These are phyloP conservation scores for Wickerhamomyces tratensis DNA, from an alignment of 805 yeast species.

Conservation along the genomic window DNA sequence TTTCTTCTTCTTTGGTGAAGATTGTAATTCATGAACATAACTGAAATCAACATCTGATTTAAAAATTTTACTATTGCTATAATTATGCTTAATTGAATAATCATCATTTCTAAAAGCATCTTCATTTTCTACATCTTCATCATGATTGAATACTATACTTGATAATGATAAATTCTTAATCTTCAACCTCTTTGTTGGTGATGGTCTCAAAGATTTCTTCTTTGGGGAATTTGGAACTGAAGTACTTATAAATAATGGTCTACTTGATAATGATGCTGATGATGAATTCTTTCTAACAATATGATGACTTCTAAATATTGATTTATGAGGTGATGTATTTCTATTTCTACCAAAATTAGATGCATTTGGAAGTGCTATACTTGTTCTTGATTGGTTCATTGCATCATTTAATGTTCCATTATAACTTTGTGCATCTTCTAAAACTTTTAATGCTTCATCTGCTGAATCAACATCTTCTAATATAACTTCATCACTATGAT, in stretches of 20 bases:
- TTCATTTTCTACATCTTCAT: slow-evolving; percentile 3
- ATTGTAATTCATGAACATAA: slow-evolving; percentile 17
- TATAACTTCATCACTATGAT: no score
- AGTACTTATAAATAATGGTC: slow-evolving; percentile 2
- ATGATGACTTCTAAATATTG: slow-evolving; percentile 11
- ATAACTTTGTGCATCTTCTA: slow-evolving; percentile 9
- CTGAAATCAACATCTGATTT: slow-evolving; percentile 8
- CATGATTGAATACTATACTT: slow-evolving; percentile 14
- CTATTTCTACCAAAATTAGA: slow-evolving; percentile 1
- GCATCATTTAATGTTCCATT: slow-evolving; percentile 6
- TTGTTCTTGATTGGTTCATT: slow-evolving; percentile 11
- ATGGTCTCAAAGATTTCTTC: slow-evolving; percentile 3
- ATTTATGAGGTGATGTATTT: slow-evolving; percentile 17
- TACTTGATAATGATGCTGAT: slow-evolving; percentile 2
- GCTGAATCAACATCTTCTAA: slow-evolving; percentile 5
- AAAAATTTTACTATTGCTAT: no score
- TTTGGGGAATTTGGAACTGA: slow-evolving; percentile 16
- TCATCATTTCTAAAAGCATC: no score
- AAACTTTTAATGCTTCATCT: slow-evolving; percentile 14
- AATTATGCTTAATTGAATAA: no score
- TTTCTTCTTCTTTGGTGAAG: slow-evolving; percentile 10
- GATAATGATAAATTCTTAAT: slow-evolving; percentile 17
- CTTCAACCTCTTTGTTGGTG: slow-evolving; percentile 8
- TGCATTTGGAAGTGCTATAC: slow-evolving; percentile 2
- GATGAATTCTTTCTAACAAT: neutral